Evolutionary conservation across 768 basidiomycete species (phyloP), one percentile per base, ranked within the genome.

Genomic region (Gelatoporia subvermispora): DNA sequence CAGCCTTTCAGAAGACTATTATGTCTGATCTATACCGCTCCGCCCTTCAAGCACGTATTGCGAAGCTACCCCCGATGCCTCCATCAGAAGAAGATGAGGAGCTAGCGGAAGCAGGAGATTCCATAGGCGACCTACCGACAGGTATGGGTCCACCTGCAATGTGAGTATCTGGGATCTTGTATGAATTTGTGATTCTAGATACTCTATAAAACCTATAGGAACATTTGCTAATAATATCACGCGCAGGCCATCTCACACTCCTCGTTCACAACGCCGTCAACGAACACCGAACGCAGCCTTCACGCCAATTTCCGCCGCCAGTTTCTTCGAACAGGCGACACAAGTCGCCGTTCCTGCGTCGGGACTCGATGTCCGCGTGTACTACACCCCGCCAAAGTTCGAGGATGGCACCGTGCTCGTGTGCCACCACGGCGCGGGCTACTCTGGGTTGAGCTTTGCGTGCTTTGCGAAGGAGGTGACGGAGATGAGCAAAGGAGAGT

Each of bases 401-500:
- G 53, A 68, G n/a, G 68, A 71, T 43, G 74, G 73, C 16, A 84
- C 86, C 0, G 81, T 95, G 3, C 78, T 98, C 63, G 76, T 97
- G 4, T 94, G 90, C 68, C 93, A 96, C 59, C 95, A 99, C 57
- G 96, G 96, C 1, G 95, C 92, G 0, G 96, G 96, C 13, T 92
- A 92, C 62, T 85, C 86, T 0, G 96, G 82, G 0, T 71, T 97
- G 52, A 89, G 81, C 54, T 99, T 95, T 64, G 93, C 96, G 2
- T 85, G 82, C 59, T 75, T 96, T 49, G 92, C 94, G n/a, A 85
- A 84, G 65, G 85, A 89, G 66, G 69, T 97, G 1, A 64, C 63
- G 10, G 76, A 69, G 37, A 54, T 75, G 63, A 78, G 81, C 37
- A 73, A 72, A 23, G 85, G 84, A 4, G 87, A 88, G 55, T 81